Percentiles rank a stretch among this genome's conserved stretches.
Conservation (phyloP, 2,329 filamentous ascomycete species). For the Helotiales sp. region DNA sequence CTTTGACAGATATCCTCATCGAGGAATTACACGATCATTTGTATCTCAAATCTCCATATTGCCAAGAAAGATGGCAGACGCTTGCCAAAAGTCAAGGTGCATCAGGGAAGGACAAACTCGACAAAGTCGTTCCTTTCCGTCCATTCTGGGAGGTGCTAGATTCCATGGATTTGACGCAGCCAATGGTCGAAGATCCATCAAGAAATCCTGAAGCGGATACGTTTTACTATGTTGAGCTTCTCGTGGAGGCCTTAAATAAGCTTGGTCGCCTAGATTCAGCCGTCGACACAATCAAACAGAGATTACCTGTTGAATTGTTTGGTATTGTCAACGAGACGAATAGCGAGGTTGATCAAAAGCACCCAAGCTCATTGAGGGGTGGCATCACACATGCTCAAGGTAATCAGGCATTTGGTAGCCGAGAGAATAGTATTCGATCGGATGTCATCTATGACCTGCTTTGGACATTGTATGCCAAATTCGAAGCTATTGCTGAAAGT, state of each 20-base stretch:
- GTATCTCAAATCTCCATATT: constrained; percentile 97
- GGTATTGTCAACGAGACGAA: constrained; percentile 93
- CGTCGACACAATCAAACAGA: constrained; percentile 87
- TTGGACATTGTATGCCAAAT: constrained; percentile 92
- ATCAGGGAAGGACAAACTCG: constrained; percentile 42
- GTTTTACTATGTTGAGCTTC: constrained; percentile 85
- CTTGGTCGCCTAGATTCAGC: constrained; percentile 83
- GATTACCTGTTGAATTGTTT: constrained; percentile 91
- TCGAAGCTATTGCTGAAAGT: constrained; percentile 94
- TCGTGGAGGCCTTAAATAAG: constrained; percentile 88
- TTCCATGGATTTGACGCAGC: constrained; percentile 57
- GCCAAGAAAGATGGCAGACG: constrained; percentile 90
- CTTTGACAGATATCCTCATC: constrained; percentile 91
- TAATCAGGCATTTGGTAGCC: constrained; percentile 62
- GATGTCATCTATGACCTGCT: constrained; percentile 89
- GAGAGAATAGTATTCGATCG: constrained; percentile 74
- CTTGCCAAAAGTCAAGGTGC: constrained; percentile 67
- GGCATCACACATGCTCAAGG: constrained; percentile 50
- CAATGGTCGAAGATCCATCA: constrained; percentile 80
- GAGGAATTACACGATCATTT: constrained; percentile 97
- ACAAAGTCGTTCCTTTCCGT: constrained; percentile 41
- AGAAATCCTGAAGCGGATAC: constrained; percentile 95
- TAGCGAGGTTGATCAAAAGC: constrained; percentile 86
- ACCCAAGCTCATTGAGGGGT: constrained; percentile 76
- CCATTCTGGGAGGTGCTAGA: constrained; percentile 63